These are phyloP conservation scores for Avena eriantha DNA, from an alignment of 176 grass and related monocot species.

Conservation along the genomic window DNA sequence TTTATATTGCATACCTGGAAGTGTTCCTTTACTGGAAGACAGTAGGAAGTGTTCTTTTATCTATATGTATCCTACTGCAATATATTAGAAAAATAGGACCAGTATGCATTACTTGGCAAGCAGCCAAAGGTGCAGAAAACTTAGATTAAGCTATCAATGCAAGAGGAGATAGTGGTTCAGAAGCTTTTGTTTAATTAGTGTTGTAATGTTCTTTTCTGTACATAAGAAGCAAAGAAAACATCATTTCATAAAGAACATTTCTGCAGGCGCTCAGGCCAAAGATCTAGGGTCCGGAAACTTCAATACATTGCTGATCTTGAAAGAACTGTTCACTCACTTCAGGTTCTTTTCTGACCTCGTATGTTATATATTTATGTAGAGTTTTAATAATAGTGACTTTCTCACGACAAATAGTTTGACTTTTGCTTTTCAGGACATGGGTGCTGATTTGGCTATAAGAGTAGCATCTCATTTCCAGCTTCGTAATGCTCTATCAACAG, in stretches of 20 bases:
- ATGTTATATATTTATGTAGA: constrained; percentile 29
- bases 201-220: constrained; percentile 17
- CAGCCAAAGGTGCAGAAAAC: neutral
- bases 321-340: constrained; percentile 81
- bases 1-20: constrained; percentile 18
- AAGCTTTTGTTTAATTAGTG: constrained; percentile 23
- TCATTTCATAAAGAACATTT: constrained; percentile 35
- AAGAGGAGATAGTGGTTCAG: neutral
- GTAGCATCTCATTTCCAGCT: constrained; percentile 88
- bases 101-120: neutral
- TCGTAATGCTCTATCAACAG: constrained; percentile 72
- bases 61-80: neutral
- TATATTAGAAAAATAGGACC: neutral
- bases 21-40: neutral
- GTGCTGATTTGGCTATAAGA: constrained; percentile 79
- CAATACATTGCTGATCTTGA: constrained; percentile 99
- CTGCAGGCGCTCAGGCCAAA: constrained; percentile 89
- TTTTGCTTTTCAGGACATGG: constrained; percentile 66
- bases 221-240: constrained; percentile 13
- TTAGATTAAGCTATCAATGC: constrained; percentile 17
- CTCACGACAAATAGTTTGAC: constrained; percentile 14
- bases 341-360: constrained; percentile 55
- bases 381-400: constrained; percentile 18
- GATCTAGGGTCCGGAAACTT: constrained; percentile 97
- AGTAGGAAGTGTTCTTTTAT: neutral